phyloP scores from a whole-genome alignment of 306 rosid genomes.

The Sicyos baderoa region DNA sequence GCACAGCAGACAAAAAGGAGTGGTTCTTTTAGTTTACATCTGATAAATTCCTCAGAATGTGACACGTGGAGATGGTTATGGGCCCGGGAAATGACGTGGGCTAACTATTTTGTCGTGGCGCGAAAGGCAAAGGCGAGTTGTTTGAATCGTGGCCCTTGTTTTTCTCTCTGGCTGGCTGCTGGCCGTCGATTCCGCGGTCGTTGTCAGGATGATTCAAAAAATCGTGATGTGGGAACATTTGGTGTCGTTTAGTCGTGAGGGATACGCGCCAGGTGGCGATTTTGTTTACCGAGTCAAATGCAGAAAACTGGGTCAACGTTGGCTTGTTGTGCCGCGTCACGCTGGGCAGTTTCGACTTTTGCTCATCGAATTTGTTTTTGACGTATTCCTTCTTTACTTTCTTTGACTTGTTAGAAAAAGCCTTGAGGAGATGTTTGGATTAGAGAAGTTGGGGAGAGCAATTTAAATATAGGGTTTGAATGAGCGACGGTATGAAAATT shows the following conservation, averaged over 20 bases:
- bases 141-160: not conserved
- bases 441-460: too few relatives aligned
- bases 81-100: not conserved
- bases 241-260: not conserved
- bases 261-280: not conserved
- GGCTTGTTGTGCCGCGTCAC: not conserved
- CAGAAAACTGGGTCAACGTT: conserved; percentile 11
- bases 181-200: not conserved
- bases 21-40: not conserved
- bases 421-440: too few relatives aligned
- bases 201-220: not conserved
- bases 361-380: not conserved
- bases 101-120: not conserved
- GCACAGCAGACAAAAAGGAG: not conserved
- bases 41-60: not conserved
- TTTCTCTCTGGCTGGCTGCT: not conserved
- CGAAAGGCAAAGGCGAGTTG: not conserved
- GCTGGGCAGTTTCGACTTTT: not conserved
- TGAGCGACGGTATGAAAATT: too few relatives aligned
- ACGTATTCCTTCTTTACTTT: conserved; percentile 4
- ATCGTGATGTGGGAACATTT: not conserved
- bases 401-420: not conserved
- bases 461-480: too few relatives aligned
- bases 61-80: not conserved
- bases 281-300: not conserved